Percentiles rank a stretch among this genome's conserved stretches.
phyloP scores from a whole-genome alignment of 306 rosid genomes.

The Abrus precatorius region DNA sequence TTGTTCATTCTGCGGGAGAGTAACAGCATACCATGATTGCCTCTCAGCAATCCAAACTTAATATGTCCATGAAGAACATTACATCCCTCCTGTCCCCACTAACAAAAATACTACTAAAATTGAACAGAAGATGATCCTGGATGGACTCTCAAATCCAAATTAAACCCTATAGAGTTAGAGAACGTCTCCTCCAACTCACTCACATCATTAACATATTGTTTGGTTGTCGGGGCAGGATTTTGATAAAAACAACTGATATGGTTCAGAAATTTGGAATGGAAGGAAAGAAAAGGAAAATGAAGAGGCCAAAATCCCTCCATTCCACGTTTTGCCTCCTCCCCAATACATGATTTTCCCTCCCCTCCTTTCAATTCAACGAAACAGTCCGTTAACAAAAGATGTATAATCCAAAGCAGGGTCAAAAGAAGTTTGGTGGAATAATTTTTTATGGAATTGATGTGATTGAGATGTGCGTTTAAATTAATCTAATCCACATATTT shows the following conservation, averaged over 20 bases:
- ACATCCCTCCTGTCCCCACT: background rate
- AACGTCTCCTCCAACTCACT: background rate
- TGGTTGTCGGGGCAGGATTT: background rate
- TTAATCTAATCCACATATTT: no score
- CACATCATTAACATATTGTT: background rate
- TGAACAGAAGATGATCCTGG: background rate
- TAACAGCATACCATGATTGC: background rate
- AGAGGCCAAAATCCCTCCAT: background rate
- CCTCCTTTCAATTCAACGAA: background rate
- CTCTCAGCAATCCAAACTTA: slow-evolving; percentile 34
- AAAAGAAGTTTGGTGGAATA: background rate
- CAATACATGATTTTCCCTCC: background rate
- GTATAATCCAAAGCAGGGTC: background rate
- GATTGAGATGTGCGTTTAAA: no score
- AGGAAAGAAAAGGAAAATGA: background rate
- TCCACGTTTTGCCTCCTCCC: background rate
- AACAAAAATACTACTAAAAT: background rate
- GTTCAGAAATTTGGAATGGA: background rate
- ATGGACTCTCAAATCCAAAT: background rate
- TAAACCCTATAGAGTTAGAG: background rate
- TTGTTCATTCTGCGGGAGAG: background rate
- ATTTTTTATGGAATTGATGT: no score
- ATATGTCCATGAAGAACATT: background rate
- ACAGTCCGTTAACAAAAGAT: no score
- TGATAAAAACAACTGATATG: background rate